Evolutionary conservation across 2,329 filamentous ascomycete species (phyloP).

Genomic region (Pyrenochaeta sp.): DNA sequence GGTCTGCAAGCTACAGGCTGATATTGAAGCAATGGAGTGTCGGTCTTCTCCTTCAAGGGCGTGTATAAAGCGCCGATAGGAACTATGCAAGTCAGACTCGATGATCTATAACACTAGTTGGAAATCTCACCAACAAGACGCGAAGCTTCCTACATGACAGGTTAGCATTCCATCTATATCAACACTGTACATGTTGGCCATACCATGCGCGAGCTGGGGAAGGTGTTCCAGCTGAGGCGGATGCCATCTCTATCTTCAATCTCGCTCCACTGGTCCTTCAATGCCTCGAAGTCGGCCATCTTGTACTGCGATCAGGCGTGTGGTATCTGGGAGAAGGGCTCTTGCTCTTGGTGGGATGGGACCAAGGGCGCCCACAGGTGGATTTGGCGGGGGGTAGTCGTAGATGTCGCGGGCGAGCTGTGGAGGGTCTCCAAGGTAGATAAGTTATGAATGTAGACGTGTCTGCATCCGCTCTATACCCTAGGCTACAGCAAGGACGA

Average conservation of each 20-base stretch:
- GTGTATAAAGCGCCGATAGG: slow-evolving; percentile 97
- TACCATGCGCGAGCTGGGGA: slow-evolving; percentile 95
- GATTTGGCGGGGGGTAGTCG: slow-evolving; percentile 37
- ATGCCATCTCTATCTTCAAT: slow-evolving; percentile 96
- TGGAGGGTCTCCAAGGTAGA: slow-evolving; percentile 8
- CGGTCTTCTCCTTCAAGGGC: slow-evolving; percentile 91
- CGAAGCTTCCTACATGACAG: slow-evolving; percentile 77
- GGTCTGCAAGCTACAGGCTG: slow-evolving; percentile 97
- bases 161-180: slow-evolving; percentile 35
- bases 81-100: slow-evolving; percentile 58
- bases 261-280: slow-evolving; percentile 97
- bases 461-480: slow-evolving; percentile 13
- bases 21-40: slow-evolving; percentile 89
- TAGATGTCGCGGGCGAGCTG: slow-evolving; percentile 12
- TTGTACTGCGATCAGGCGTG: slow-evolving; percentile 32
- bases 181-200: slow-evolving; percentile 19
- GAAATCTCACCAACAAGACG: slow-evolving; percentile 70
- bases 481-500: slow-evolving; percentile 18
- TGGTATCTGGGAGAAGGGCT: slow-evolving; percentile 23
- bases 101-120: neutral
- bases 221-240: slow-evolving; percentile 97
- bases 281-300: slow-evolving; percentile 86
- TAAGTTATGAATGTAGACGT: slow-evolving; percentile 21
- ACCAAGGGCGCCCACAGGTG: slow-evolving; percentile 43
- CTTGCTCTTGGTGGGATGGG: slow-evolving; percentile 25